Evolutionary conservation across 2,329 filamentous ascomycete species (phyloP).

Genomic region (Cordyceps cicadae): DNA sequence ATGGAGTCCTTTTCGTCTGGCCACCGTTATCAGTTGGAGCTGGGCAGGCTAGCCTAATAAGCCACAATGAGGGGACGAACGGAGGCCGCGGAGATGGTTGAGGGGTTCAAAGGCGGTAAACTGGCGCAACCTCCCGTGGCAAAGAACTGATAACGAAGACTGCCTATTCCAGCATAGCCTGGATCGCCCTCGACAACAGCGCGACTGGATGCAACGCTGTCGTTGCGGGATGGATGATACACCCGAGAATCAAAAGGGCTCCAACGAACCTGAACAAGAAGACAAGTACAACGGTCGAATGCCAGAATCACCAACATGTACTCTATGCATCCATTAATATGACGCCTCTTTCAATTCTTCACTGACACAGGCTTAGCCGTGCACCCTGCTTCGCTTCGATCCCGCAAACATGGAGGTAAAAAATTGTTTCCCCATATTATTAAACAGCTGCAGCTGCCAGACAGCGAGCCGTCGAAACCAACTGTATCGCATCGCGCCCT

Average conservation of each 20-base stretch:
- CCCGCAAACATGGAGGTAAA: not conserved
- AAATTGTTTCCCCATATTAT: not conserved
- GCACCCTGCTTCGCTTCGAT: not conserved
- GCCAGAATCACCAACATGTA: not conserved
- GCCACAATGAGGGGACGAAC: conserved; percentile 1
- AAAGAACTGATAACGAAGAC: conserved; percentile 2
- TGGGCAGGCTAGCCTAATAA: not conserved
- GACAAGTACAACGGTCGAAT: too few species aligned
- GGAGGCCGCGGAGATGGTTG: conserved; percentile 2
- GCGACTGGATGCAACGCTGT: not conserved
- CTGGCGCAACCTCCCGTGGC: not conserved
- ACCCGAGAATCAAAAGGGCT: not conserved
- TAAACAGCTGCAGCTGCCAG: not conserved
- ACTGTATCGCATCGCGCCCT: not conserved
- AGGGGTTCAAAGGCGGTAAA: not conserved
- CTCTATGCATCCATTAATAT: too few species aligned
- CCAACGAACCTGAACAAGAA: not conserved
- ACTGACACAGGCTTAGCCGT: not conserved
- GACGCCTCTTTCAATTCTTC: not conserved
- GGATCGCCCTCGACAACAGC: not conserved
- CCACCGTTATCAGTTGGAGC: conserved; percentile 7
- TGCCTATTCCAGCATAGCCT: conserved; percentile 1
- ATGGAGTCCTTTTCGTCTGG: not conserved
- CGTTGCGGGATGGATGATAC: not conserved
- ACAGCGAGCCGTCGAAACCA: not conserved